These are phyloP conservation scores for Aureobasidium musti DNA, from an alignment of 2,329 filamentous ascomycete genomes.

Conservation along the genomic window DNA sequence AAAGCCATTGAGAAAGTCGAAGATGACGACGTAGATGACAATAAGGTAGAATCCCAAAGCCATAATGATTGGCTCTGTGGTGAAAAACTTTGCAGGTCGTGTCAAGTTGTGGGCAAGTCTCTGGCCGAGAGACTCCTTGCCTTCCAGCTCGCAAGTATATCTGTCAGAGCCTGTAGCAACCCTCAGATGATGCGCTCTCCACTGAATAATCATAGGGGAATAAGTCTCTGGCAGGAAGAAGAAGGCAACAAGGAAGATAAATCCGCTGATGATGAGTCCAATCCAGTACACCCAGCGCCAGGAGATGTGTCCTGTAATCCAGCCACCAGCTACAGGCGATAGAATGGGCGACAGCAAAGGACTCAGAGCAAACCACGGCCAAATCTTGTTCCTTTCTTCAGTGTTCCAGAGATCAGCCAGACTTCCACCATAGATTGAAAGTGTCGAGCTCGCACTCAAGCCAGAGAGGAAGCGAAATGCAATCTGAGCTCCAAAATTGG, in stretches of 20 bases:
- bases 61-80: conserved; percentile 48
- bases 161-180: conserved; percentile 41
- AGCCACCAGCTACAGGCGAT: conserved; percentile 31
- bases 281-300: conserved; percentile 46
- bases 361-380: conserved; percentile 30
- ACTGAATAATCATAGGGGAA: conserved; percentile 39
- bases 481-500: conserved; percentile 31
- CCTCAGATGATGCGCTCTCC: conserved; percentile 38
- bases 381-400: conserved; percentile 27
- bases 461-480: conserved; percentile 31
- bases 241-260: conserved; percentile 34
- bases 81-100: conserved; percentile 40
- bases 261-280: conserved; percentile 28
- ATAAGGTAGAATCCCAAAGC: conserved; percentile 53
- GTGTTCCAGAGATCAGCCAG: conserved; percentile 31
- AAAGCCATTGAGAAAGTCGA: conserved; percentile 56
- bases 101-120: conserved; percentile 30
- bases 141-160: conserved; percentile 48
- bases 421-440: conserved; percentile 31
- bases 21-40: conserved; percentile 55
- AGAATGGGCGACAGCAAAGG: conserved; percentile 29
- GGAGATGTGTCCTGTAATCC: conserved; percentile 29
- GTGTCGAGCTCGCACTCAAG: conserved; percentile 26
- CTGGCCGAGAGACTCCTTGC: conserved; percentile 33
- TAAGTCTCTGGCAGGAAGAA: conserved; percentile 53